Evolutionary conservation across 139 green algal genomes (phyloP), one percentile per base, ranked within the genome.

Genomic region (Chlorella ohadii): DNA sequence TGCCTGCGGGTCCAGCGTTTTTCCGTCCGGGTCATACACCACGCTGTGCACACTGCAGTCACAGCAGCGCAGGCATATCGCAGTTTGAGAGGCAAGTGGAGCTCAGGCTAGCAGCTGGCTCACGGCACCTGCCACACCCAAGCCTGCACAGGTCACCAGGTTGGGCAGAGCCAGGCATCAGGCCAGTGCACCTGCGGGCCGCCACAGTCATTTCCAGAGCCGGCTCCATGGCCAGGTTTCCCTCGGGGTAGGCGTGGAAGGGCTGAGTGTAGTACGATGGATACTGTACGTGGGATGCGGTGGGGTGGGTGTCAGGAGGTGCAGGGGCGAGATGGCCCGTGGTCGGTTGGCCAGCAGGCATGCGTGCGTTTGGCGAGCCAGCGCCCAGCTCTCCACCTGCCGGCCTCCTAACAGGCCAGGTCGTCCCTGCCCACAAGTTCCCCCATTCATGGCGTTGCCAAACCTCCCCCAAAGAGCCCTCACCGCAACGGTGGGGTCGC

Each of bases 181-280:
- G 51, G 2, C 15, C 2, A 13, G 51, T 13, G 2, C 51, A 59
- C 51, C 51, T 59, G 70, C 88, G 75, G 11, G 92, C 86, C 4
- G 91, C 91, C 73, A 93, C 75, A 22, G 84, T 90, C 27, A 94
- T 88, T 91, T 96, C 90, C 65, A 95, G 74, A 0, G 94, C 94
- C 5, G 93, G 91, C 7, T 93, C 90, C 89, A 76, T 90, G 75
- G 82, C 78, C 68, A 97, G 81, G 84, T 97, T 96, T 68, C 94
- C 89, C 12, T 86, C 39, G 4, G 55, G 20, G 51, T 97, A 96
- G 0, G 92, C 93, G 83, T 97, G 94, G 84, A 97, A 97, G 31
- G 92, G 89, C 82, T 89, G 72, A 0, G 77, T 90, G 86, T 96
- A 97, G 88, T 97, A 97, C 22, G 64, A 72, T 11, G 93, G 92